Evolutionary conservation across 2,329 filamentous ascomycete species (phyloP), one percentile per base, ranked within the genome.

Genomic region (Chlorencoelia australis): DNA sequence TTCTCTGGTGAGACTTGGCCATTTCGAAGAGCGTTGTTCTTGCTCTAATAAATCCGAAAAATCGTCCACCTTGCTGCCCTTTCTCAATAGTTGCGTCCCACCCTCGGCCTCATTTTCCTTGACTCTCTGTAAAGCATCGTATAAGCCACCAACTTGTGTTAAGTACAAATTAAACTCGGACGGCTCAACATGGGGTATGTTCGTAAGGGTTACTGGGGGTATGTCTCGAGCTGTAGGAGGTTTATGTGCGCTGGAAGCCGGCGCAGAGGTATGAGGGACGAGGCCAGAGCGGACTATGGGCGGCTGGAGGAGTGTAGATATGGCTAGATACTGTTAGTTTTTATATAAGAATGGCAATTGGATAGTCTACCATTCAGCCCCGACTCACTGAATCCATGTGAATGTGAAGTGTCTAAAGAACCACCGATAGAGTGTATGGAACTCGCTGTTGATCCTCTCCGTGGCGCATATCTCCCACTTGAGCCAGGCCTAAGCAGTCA

Each of bases 231-330:
- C 71, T 1, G 86, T 93, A 0, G 89, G 89, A 10, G 84, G 79
- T 49, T 81, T 89, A 53, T 91, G 84, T 10, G 79, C 68, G 50
- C 75, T 82, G n/a, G 75, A 75, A 11, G 62, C 60, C 2, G 83
- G 74, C 3, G 81, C 76, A 2, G 79, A 69, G 1, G 80, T 81
- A 58, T 93, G 82, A 15, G 88, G 82, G 37, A 87, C 69, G 33
- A 94, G 71, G 39, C 89, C 88, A 2, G 88, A 94, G 46, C 89
- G 77, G 39, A 93, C 77, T 48, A 94, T 94, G 3, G 89, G 85
- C 18, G 86, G 81, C 54, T 94, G 84, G 4, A 96, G 72, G n/a
- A 96, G 71, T 1, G 86, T 94, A 7, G 88, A 94, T 50, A 96
- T 96, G 43, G 91, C 82, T 85, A 45, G 9, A 36, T 18, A 14